phyloP scores from a whole-genome alignment of 495 filamentous ascomycete genomes.

The Penicillium bovifimosum region DNA sequence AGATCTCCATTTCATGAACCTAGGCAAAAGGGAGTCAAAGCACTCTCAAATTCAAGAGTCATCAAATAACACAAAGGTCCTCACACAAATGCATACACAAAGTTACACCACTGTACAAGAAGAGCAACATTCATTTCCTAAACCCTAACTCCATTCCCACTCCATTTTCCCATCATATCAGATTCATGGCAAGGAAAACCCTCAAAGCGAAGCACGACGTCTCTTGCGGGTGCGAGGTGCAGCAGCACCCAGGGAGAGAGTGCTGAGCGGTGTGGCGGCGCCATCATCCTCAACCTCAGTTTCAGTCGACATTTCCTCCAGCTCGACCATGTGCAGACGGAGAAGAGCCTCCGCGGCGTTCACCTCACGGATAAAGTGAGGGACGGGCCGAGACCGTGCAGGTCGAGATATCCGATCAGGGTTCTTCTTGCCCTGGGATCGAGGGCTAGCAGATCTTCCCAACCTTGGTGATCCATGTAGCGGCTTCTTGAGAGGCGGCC shows the following conservation, averaged over 20 bases:
- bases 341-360: conserved; percentile 54
- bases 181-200: background rate
- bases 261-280: background rate
- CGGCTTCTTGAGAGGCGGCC: background rate
- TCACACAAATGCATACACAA: conserved; percentile 1
- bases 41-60: background rate
- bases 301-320: conserved; percentile 9
- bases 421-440: conserved; percentile 7
- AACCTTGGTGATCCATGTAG: too few relatives aligned
- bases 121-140: background rate
- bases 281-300: conserved; percentile 6
- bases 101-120: background rate
- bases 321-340: conserved; percentile 47
- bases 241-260: background rate
- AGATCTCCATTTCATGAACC: background rate
- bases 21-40: background rate
- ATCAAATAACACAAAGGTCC: background rate
- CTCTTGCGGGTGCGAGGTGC: conserved; percentile 5
- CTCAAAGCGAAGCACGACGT: conserved; percentile 21
- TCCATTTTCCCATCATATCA: background rate
- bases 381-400: background rate
- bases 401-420: background rate
- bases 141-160: background rate
- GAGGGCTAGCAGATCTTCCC: background rate
- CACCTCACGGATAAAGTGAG: conserved; percentile 35